Conservation (phyloP, 495 filamentous ascomycete species). For the Amphirosellinia nigrospora region DNA sequence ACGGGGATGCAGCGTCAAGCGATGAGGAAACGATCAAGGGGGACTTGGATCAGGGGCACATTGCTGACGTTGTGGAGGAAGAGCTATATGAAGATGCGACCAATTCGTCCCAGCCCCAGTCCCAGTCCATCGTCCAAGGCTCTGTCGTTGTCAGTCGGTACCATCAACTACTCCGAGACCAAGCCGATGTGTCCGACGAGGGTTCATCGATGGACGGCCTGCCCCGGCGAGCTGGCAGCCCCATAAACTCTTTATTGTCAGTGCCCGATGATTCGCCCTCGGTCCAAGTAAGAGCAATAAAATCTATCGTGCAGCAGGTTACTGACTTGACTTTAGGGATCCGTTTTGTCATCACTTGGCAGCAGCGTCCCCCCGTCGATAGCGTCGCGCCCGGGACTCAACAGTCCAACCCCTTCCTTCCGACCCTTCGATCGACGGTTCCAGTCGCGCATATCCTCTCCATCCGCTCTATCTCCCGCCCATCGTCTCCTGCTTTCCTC, state of each 20-base stretch:
- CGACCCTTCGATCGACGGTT: constrained; percentile 94
- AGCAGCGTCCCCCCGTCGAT: constrained; percentile 63
- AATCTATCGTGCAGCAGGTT: constrained; percentile 32
- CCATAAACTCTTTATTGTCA: constrained; percentile 62
- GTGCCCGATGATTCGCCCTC: constrained; percentile 91
- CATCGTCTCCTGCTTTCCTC: constrained; percentile 81
- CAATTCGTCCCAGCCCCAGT: constrained; percentile 33
- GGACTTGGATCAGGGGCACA: constrained; percentile 46
- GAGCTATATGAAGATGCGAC: constrained; percentile 38
- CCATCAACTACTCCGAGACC: constrained; percentile 47
- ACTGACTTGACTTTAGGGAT: constrained; percentile 64
- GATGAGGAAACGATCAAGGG: constrained; percentile 54
- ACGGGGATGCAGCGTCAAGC: constrained; percentile 45
- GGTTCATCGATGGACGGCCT: constrained; percentile 47
- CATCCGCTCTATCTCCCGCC: constrained; percentile 62
- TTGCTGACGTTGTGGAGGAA: constrained; percentile 49
- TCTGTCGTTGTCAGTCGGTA: constrained; percentile 53
- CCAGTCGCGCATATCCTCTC: constrained; percentile 78
- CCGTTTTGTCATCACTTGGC: constrained; percentile 75
- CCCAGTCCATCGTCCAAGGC: constrained; percentile 37
- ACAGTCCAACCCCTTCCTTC: constrained; percentile 76
- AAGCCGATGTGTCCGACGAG: constrained; percentile 54
- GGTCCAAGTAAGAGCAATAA: constrained; percentile 66
- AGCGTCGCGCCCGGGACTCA: constrained; percentile 53
- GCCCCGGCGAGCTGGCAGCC: constrained; percentile 50